phyloP scores from a whole-genome alignment of 192 early-diverging fungal genomes.

The Backusella australiensis region DNA sequence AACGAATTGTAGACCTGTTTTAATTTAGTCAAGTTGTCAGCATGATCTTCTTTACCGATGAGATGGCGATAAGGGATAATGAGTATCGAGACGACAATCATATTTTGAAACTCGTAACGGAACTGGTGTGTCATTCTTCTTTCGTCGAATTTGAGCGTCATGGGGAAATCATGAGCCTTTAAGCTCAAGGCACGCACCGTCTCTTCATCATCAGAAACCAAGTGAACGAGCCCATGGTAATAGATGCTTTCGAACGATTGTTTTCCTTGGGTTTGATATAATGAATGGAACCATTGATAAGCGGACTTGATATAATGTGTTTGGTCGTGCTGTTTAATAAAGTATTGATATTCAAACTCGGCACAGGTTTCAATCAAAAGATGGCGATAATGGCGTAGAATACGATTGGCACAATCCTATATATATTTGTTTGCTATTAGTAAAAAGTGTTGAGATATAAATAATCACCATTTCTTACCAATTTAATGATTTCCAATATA shows the following conservation, averaged over 20 bases:
- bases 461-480: not conserved
- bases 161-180: not conserved
- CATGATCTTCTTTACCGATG: constrained; percentile 32
- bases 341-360: constrained; percentile 42
- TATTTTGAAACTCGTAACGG: constrained; percentile 42
- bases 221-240: constrained; percentile 17
- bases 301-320: constrained; percentile 31
- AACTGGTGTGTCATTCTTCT: constrained; percentile 37
- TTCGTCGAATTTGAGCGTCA: constrained; percentile 38
- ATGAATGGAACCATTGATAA: constrained; percentile 30
- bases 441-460: not conserved
- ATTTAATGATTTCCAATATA: constrained; percentile 58
- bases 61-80: constrained; percentile 39
- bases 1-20: constrained; percentile 35
- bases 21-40: constrained; percentile 38
- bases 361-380: constrained; percentile 40
- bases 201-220: constrained; percentile 10
- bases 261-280: not conserved
- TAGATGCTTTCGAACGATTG: not conserved
- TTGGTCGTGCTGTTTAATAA: constrained; percentile 30
- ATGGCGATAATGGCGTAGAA: constrained; percentile 30
- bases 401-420: constrained; percentile 41
- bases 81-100: constrained; percentile 37
- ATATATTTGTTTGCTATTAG: not conserved
- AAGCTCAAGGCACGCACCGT: constrained; percentile 3